These are phyloP conservation scores for Ustilago shanxiensis DNA, from an alignment of 1,284 basidiomycete species.

Conservation along the genomic window DNA sequence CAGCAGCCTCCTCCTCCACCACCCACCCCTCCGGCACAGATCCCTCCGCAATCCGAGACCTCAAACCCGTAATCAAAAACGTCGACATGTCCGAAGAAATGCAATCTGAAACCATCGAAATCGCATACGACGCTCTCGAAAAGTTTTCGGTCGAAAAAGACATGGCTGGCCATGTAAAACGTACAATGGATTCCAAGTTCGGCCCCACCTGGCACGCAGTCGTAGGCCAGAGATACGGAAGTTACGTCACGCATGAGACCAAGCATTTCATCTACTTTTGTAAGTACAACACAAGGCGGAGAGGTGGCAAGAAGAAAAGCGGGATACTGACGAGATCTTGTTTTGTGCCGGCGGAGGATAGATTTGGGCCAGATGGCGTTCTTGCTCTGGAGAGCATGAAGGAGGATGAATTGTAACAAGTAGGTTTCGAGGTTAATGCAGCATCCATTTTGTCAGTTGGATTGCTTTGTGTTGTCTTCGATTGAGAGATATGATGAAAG, in stretches of 20 bases:
- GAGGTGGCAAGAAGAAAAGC: background rate
- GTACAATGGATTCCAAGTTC: slow-evolving; percentile 91
- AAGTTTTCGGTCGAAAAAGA: slow-evolving; percentile 94
- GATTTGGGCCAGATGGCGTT: slow-evolving; percentile 68
- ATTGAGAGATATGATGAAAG: too few species aligned
- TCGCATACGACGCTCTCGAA: slow-evolving; percentile 85
- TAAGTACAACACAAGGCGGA: slow-evolving; percentile 34
- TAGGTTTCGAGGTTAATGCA: background rate
- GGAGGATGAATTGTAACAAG: too few species aligned
- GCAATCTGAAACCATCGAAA: slow-evolving; percentile 91
- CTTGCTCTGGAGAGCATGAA: slow-evolving; percentile 68
- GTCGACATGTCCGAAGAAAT: slow-evolving; percentile 97
- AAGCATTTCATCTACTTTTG: slow-evolving; percentile 70
- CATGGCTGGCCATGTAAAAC: slow-evolving; percentile 97
- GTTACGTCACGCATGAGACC: slow-evolving; percentile 86
- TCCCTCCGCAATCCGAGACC: slow-evolving; percentile 16
- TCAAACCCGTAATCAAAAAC: slow-evolving; percentile 87
- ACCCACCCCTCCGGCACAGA: background rate
- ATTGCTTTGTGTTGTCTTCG: background rate
- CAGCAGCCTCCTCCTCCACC: background rate
- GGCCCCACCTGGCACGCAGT: slow-evolving; percentile 98
- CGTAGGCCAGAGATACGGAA: slow-evolving; percentile 91
- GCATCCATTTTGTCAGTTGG: background rate
- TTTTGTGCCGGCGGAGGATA: slow-evolving; percentile 14
- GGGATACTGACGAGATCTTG: background rate